Percentiles rank a stretch among this genome's conserved stretches.
These are phyloP conservation scores for Priceomyces fermenticarens DNA, from an alignment of 805 yeast genomes.

Conservation along the genomic window DNA sequence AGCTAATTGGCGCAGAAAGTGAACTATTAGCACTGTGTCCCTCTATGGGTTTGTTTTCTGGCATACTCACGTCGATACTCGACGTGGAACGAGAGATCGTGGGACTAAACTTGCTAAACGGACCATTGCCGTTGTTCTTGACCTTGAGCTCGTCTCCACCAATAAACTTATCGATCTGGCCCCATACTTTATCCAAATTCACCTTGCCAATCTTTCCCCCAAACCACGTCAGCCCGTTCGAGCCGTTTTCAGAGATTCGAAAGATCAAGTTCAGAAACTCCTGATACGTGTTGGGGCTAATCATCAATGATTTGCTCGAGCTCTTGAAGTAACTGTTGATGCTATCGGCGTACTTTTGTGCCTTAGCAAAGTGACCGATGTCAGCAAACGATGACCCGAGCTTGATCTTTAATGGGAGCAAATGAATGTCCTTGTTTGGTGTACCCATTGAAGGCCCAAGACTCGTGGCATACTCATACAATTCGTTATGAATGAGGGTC, in stretches of 20 bases:
- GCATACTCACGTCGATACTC: constrained; percentile 27
- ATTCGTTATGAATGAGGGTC: constrained; percentile 54
- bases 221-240: constrained; percentile 67
- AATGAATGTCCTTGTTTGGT: constrained; percentile 45
- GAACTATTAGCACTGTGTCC: not conserved
- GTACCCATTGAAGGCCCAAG: constrained; percentile 20
- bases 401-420: constrained; percentile 56
- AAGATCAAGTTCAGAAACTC: constrained; percentile 40
- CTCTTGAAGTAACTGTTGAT: constrained; percentile 33
- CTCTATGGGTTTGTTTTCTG: not conserved
- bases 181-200: constrained; percentile 82
- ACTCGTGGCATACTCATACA: constrained; percentile 57
- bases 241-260: constrained; percentile 43
- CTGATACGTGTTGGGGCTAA: constrained; percentile 17
- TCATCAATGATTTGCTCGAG: constrained; percentile 29
- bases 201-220: constrained; percentile 54
- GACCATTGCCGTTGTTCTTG: constrained; percentile 45
- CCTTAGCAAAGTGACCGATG: constrained; percentile 52
- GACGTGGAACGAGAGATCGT: constrained; percentile 56
- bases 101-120: constrained; percentile 71
- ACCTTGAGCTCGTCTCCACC: constrained; percentile 66
- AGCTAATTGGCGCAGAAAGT: constrained; percentile 1
- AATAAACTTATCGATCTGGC: constrained; percentile 82
- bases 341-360: constrained; percentile 62
- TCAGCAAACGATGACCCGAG: constrained; percentile 75